phyloP scores from a whole-genome alignment of 23 red algal genomes.

The Gracilaria gracilis region DNA sequence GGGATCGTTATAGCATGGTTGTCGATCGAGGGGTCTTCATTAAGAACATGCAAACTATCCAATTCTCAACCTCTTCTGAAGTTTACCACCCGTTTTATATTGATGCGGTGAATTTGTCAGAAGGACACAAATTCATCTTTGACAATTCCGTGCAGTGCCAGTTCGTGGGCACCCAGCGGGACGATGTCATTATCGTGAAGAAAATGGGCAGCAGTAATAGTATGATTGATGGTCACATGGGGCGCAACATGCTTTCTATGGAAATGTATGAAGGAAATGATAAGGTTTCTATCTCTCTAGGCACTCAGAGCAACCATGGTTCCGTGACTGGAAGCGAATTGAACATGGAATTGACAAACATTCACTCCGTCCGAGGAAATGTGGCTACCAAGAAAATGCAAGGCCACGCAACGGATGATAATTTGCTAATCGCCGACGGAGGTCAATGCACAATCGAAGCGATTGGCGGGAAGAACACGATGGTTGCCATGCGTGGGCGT shows the following conservation, averaged over 20 bases:
- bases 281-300: too few species aligned
- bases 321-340: too few species aligned
- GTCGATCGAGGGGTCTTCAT: conserved; percentile 17
- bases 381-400: too few species aligned
- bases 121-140: conserved; percentile 16
- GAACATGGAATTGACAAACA: too few species aligned
- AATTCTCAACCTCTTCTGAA: not conserved
- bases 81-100: not conserved
- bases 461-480: too few species aligned
- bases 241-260: conserved; percentile 11
- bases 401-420: too few species aligned
- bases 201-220: not conserved
- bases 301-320: too few species aligned
- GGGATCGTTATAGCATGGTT: not conserved
- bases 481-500: too few species aligned
- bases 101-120: not conserved
- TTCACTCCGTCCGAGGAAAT: too few species aligned
- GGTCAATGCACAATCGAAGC: too few species aligned
- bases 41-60: conserved; percentile 13
- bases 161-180: not conserved
- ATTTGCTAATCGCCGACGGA: too few species aligned
- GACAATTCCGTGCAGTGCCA: not conserved
- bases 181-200: not conserved
- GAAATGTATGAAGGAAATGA: not conserved
- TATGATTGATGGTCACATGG: not conserved